Evolutionary conservation across 2,329 filamentous ascomycete species (phyloP).

Genomic region (Setomelanomma holmii): DNA sequence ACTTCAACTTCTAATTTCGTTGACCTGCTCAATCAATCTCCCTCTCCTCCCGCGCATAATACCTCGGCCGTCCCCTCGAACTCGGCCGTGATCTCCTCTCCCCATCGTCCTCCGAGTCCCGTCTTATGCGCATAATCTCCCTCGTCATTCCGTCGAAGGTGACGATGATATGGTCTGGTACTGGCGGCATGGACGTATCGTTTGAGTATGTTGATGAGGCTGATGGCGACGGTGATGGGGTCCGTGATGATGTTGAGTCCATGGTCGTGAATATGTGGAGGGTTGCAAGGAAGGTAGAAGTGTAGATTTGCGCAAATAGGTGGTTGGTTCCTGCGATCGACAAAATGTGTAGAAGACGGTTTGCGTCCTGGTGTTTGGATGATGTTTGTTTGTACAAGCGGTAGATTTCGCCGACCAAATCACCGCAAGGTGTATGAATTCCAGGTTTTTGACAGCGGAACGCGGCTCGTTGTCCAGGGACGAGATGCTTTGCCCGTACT

Average conservation of each 20-base stretch:
- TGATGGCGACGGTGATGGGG: slow-evolving; percentile 10
- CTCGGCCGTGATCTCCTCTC: slow-evolving; percentile 4
- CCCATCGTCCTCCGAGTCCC: slow-evolving; percentile 10
- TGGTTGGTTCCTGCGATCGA: not conserved
- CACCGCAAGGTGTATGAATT: not conserved
- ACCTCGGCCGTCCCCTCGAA: slow-evolving; percentile 14
- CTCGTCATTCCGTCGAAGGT: slow-evolving; percentile 37
- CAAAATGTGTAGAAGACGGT: not conserved
- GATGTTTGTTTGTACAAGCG: not conserved
- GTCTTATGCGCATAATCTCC: slow-evolving; percentile 32
- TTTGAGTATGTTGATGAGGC: slow-evolving; percentile 8
- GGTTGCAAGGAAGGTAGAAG: not conserved
- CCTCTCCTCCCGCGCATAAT: slow-evolving; percentile 13
- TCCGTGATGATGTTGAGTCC: not conserved
- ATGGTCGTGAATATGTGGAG: not conserved
- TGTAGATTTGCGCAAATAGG: not conserved
- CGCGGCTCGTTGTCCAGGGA: not conserved
- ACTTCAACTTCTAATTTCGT: too few relatives aligned
- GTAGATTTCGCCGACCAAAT: too few relatives aligned
- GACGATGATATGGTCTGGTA: slow-evolving; percentile 36
- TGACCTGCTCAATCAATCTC: slow-evolving; percentile 7
- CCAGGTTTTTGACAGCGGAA: not conserved
- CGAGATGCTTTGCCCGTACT: not conserved
- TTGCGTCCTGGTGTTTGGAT: not conserved
- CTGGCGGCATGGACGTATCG: slow-evolving; percentile 16